Conservation (phyloP, 1,284 basidiomycete genomes). For the Marasmius oreades region DNA sequence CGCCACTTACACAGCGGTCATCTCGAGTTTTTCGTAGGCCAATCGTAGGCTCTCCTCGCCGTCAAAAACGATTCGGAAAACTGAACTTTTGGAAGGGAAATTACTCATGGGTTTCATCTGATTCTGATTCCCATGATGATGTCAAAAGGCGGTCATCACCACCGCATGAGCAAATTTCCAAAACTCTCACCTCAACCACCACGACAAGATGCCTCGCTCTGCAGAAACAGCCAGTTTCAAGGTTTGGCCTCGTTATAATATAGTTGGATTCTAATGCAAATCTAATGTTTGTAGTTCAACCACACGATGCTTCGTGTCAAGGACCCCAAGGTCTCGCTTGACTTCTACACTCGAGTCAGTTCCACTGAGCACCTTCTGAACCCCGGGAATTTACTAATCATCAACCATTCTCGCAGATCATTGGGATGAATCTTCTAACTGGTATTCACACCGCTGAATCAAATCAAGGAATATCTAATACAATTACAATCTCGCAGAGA, state of each 20-base stretch:
- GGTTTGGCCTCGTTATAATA: slow-evolving; percentile 29
- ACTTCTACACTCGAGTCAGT: slow-evolving; percentile 70
- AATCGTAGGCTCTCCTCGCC: too few species aligned
- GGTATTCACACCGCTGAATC: slow-evolving; percentile 29
- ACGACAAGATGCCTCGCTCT: slow-evolving; percentile 53
- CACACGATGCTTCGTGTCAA: slow-evolving; percentile 91
- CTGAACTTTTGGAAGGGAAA: too few species aligned
- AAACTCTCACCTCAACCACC: slow-evolving; percentile 10
- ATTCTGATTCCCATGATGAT: neutral
- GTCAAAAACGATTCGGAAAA: too few species aligned
- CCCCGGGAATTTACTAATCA: too few species aligned
- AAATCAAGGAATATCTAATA: neutral
- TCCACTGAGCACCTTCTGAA: neutral
- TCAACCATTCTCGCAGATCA: slow-evolving; percentile 41
- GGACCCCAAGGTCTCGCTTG: slow-evolving; percentile 77
- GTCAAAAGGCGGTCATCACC: neutral
- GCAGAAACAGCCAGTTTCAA: slow-evolving; percentile 66
- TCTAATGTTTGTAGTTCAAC: slow-evolving; percentile 57
- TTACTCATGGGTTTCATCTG: neutral
- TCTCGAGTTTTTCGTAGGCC: too few species aligned
- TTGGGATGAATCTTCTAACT: slow-evolving; percentile 86
- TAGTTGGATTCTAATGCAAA: neutral
- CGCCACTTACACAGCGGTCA: too few species aligned
- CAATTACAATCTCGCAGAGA: slow-evolving; percentile 34
- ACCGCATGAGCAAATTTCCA: neutral